Base-by-base conservation (phyloP, 2,329 filamentous ascomycete genomes). In the Arthrobotrys conoides region DNA sequence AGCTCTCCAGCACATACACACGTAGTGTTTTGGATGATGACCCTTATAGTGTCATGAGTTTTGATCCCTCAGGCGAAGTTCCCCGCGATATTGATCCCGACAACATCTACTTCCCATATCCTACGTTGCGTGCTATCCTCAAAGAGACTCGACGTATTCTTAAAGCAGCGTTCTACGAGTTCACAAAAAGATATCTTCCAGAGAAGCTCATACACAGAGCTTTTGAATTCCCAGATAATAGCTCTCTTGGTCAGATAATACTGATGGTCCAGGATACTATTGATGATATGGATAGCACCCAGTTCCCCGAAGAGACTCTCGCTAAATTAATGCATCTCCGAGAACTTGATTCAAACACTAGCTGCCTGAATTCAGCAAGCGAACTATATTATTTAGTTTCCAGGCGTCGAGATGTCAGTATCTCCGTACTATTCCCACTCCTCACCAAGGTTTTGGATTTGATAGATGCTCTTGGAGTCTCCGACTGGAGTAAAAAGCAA, bases 381-480 rank as follows among this genome's bases (percentile, higher is more conserved):
- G 57, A 71, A 27, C 14, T 77, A n/a, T 59, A 77, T 24, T 66
- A 77, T 53, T 22, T 77, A 12, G 27, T 77, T 16, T 71, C 66
- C 1, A 61, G 30, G 27, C 55, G 55, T 5, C 65, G 66, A 38
- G 41, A 71, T 48, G 20, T 55, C 16, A 67, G 36, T 30, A 77
- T 59, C 4, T 57, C 66, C 9, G 72, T 55, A n/a, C 38, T 77
- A 1, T 41, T 46, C 4, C 16, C 27, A 24, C 41, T 77, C 0
- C 51, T 77, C 3, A 20, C 30, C 0, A 63, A 44, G 20, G 5
- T 77, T 18, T 20, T 61, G 30, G 33, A 20, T 6, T 48, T 77
- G 22, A 63, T 71, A n/a, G 61, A 77, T 14, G 61, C 49, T 18
- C 66, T 77, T 36, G 72, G 30, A 5, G 33, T 49, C 16, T 30